These are phyloP conservation scores for Oryza australiensis DNA, from an alignment of 176 grass and related monocot species.

Conservation along the genomic window DNA sequence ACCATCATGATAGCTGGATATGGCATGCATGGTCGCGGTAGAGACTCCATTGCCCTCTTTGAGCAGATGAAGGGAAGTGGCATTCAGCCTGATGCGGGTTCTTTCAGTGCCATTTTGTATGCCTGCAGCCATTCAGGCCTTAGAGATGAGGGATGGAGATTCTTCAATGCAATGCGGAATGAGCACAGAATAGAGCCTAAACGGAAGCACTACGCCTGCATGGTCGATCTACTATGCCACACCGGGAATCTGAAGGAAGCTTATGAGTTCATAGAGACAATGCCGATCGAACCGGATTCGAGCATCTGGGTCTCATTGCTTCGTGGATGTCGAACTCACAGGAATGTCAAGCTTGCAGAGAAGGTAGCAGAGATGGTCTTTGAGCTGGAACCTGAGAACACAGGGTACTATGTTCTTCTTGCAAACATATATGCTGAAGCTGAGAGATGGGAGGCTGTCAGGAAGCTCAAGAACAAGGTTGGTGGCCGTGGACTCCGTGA, in stretches of 20 bases:
- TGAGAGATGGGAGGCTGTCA: slow-evolving; percentile 81
- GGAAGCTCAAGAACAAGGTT: slow-evolving; percentile 61
- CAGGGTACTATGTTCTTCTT: slow-evolving; percentile 76
- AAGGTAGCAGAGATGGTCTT: slow-evolving; percentile 74
- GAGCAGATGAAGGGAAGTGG: slow-evolving; percentile 59
- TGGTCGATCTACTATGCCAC: slow-evolving; percentile 73
- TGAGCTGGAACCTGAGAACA: slow-evolving; percentile 78
- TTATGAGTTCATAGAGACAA: slow-evolving; percentile 68
- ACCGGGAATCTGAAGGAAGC: slow-evolving; percentile 59
- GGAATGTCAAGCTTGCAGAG: slow-evolving; percentile 84
- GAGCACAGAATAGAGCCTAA: slow-evolving; percentile 75
- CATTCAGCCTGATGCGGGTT: slow-evolving; percentile 61
- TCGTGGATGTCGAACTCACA: slow-evolving; percentile 65
- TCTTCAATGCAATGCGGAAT: slow-evolving; percentile 77
- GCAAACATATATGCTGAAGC: slow-evolving; percentile 87
- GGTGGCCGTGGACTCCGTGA: slow-evolving; percentile 49
- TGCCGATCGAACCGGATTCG: slow-evolving; percentile 79
- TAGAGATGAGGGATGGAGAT: slow-evolving; percentile 65
- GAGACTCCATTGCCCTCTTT: slow-evolving; percentile 61
- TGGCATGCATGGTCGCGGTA: slow-evolving; percentile 83
- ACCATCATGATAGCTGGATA: slow-evolving; percentile 93
- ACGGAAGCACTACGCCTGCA: slow-evolving; percentile 75
- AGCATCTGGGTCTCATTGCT: slow-evolving; percentile 73
- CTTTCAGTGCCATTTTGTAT: slow-evolving; percentile 73
- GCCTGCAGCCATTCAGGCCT: slow-evolving; percentile 89